A percentile compares a stretch with the other conserved stretches of the same genome.
These are phyloP conservation scores for Verbena officinalis DNA, from an alignment of 257 asterid genomes.

Conservation along the genomic window DNA sequence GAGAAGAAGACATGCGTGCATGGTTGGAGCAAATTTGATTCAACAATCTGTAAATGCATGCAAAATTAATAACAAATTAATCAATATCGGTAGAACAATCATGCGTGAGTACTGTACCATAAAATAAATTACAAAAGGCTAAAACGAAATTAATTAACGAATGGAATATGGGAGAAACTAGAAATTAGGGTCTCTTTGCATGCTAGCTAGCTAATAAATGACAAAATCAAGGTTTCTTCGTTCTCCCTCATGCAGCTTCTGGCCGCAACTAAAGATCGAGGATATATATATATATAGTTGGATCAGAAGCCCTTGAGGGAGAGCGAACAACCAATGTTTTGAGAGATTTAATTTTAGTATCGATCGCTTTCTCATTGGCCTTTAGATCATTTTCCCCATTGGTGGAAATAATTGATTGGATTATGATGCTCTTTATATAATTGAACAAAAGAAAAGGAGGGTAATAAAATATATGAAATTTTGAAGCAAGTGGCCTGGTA, in stretches of 20 bases:
- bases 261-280: slow-evolving; percentile 13
- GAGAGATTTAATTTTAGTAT: slow-evolving; percentile 4
- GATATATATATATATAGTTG: not conserved
- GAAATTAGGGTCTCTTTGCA: no score
- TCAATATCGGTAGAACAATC: no score
- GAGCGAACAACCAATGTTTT: slow-evolving; percentile 41
- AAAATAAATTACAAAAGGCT: no score
- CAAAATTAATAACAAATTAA: no score
- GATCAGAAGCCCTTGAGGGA: slow-evolving; percentile 49
- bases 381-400: slow-evolving; percentile 1
- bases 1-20: no score
- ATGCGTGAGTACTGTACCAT: no score
- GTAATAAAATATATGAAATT: no score
- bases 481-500: not conserved
- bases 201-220: not conserved
- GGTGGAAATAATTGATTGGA: slow-evolving; percentile 26
- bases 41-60: no score
- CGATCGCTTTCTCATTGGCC: slow-evolving; percentile 5
- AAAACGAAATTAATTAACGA: no score
- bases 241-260: slow-evolving; percentile 37
- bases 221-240: slow-evolving; percentile 34
- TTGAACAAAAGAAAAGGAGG: not conserved
- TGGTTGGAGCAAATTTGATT: no score
- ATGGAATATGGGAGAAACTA: no score
- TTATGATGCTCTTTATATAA: slow-evolving; percentile 33